phyloP scores from a whole-genome alignment of 768 basidiomycete species.

The Mycena polygramma region DNA sequence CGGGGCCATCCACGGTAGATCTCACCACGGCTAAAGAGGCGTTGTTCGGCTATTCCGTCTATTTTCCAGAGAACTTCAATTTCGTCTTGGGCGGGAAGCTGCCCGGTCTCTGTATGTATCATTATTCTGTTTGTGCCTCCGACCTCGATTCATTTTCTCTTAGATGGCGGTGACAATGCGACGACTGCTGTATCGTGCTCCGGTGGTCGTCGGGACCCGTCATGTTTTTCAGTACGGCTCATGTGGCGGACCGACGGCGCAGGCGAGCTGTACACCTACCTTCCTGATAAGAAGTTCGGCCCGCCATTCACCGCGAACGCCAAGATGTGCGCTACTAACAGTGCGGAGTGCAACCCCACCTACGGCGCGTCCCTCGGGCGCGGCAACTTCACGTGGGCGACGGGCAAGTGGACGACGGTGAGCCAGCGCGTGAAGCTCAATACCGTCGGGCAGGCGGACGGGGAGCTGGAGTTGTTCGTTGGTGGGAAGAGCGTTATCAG shows the following conservation, averaged over 20 bases:
- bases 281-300: constrained; percentile 57
- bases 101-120: constrained; percentile 73
- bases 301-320: constrained; percentile 58
- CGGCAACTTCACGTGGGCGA: constrained; percentile 61
- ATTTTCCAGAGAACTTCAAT: constrained; percentile 71
- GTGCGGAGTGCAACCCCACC: constrained; percentile 55
- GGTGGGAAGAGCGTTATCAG: constrained; percentile 53
- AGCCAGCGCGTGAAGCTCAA: constrained; percentile 71
- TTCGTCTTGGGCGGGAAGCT: constrained; percentile 79
- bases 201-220: constrained; percentile 68
- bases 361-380: constrained; percentile 65
- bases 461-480: constrained; percentile 65
- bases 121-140: too few species aligned
- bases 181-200: constrained; percentile 66
- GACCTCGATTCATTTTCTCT: neutral
- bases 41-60: constrained; percentile 71
- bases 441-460: constrained; percentile 64
- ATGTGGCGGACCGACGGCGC: constrained; percentile 75
- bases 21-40: constrained; percentile 73
- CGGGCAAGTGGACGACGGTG: constrained; percentile 66
- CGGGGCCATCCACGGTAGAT: constrained; percentile 66
- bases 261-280: constrained; percentile 81
- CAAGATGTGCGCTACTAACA: constrained; percentile 55
- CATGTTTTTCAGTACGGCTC: constrained; percentile 74
- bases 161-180: constrained; percentile 69